Percentiles rank a stretch among this genome's conserved stretches.
These are phyloP conservation scores for Salix arbutifolia DNA, from an alignment of 345 rosid genomes.

Conservation along the genomic window DNA sequence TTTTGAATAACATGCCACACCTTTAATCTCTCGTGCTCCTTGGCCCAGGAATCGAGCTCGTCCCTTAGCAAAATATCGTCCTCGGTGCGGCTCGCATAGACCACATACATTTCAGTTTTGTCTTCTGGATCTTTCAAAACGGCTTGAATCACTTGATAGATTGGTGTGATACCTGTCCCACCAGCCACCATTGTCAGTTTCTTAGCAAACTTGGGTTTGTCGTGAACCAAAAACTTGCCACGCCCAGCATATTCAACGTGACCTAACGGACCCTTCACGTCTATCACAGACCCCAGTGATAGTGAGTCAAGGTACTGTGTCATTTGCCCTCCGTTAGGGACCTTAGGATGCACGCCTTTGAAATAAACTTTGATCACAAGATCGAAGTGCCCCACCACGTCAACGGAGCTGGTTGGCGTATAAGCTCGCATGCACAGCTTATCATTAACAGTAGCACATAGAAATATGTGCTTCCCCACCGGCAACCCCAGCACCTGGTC, in stretches of 20 bases:
- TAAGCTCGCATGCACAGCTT: conserved; percentile 87
- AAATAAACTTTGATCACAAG: conserved; percentile 74
- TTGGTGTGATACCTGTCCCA: conserved; percentile 93
- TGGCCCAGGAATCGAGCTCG: conserved; percentile 81
- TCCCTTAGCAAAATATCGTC: conserved; percentile 75
- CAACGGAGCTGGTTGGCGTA: conserved; percentile 64
- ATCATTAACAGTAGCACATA: conserved; percentile 58
- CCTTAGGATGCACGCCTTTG: conserved; percentile 69
- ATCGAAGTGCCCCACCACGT: conserved; percentile 71
- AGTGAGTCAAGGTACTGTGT: conserved; percentile 74
- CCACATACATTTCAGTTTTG: conserved; percentile 69
- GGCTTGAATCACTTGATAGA: conserved; percentile 76
- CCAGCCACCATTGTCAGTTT: conserved; percentile 88
- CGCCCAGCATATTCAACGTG: conserved; percentile 74
- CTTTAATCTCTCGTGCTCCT: conserved; percentile 53
- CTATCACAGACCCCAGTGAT: conserved; percentile 50
- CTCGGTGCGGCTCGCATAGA: conserved; percentile 84
- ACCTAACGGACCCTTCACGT: conserved; percentile 87
- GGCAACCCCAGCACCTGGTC: conserved; percentile 75
- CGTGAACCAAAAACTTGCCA: conserved; percentile 68
- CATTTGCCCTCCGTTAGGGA: conserved; percentile 84
- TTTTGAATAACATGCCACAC: conserved; percentile 83
- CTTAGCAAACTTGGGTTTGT: conserved; percentile 69
- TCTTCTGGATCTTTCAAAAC: conserved; percentile 74
- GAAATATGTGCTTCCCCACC: conserved; percentile 76